Evolutionary conservation across 1,284 basidiomycete genomes (phyloP).

Genomic region (Austropuccinia psidii): DNA sequence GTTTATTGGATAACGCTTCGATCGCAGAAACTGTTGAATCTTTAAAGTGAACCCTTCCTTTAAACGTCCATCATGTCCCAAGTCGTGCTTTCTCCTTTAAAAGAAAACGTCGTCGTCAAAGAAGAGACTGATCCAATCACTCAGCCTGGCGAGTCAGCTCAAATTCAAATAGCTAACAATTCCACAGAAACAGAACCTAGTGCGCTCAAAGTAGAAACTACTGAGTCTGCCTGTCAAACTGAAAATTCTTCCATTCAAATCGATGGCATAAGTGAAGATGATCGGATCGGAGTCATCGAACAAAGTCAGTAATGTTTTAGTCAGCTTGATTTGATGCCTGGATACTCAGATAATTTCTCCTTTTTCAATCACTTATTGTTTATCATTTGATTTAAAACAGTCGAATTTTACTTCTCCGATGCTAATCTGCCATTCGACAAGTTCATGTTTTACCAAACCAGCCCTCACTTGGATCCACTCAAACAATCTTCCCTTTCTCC

Average conservation of each 20-base stretch:
- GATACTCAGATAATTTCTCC: not conserved
- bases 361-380: not conserved
- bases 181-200: no score
- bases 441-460: constrained; percentile 64
- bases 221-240: no score
- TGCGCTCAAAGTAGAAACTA: no score
- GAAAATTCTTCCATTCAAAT: not conserved
- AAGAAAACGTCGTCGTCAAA: no score
- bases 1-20: no score
- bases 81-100: no score
- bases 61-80: no score
- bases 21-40: no score
- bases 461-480: constrained; percentile 26
- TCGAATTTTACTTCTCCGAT: constrained; percentile 96
- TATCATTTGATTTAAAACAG: constrained; percentile 50
- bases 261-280: constrained; percentile 33
- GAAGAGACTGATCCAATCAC: no score
- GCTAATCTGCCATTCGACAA: constrained; percentile 94
- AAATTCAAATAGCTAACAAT: no score
- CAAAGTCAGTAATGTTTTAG: constrained; percentile 11
- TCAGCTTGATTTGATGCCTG: not conserved
- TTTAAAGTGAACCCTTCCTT: no score
- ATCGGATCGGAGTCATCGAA: constrained; percentile 22
- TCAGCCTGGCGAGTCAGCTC: no score
- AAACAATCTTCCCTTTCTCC: constrained; percentile 27